Conservation (phyloP, 179 eudicot species). For the Spinacia oleracea region DNA sequence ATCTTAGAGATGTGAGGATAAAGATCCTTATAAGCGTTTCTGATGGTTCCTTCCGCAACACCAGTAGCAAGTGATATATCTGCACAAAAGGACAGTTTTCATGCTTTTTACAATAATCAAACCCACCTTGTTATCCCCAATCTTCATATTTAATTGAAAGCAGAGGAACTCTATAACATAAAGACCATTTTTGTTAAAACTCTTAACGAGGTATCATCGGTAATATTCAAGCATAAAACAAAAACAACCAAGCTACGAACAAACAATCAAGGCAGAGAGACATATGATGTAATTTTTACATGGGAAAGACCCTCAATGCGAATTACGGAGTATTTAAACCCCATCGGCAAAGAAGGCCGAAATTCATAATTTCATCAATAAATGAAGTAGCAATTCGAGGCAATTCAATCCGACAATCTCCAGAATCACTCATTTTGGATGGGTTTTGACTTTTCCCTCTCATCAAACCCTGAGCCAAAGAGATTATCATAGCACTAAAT, state of each 20-base stretch:
- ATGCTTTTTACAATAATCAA: neutral
- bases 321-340: neutral
- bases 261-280: neutral
- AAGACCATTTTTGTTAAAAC: neutral
- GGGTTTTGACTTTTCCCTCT: neutral
- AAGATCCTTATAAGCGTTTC: slow-evolving; percentile 76
- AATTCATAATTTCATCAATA: neutral
- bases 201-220: neutral
- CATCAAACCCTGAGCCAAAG: neutral
- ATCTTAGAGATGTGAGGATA: slow-evolving; percentile 67
- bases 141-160: neutral
- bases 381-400: too few species aligned
- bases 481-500: neutral
- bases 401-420: too few species aligned
- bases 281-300: neutral
- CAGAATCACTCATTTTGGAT: neutral
- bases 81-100: slow-evolving; percentile 27
- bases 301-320: neutral
- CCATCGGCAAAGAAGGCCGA: neutral
- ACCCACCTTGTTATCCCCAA: neutral
- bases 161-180: neutral
- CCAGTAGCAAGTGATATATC: slow-evolving; percentile 78
- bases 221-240: neutral
- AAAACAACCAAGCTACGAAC: neutral
- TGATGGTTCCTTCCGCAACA: slow-evolving; percentile 82